phyloP scores from a whole-genome alignment of 495 filamentous ascomycete genomes.

The Copromyces sp. region DNA sequence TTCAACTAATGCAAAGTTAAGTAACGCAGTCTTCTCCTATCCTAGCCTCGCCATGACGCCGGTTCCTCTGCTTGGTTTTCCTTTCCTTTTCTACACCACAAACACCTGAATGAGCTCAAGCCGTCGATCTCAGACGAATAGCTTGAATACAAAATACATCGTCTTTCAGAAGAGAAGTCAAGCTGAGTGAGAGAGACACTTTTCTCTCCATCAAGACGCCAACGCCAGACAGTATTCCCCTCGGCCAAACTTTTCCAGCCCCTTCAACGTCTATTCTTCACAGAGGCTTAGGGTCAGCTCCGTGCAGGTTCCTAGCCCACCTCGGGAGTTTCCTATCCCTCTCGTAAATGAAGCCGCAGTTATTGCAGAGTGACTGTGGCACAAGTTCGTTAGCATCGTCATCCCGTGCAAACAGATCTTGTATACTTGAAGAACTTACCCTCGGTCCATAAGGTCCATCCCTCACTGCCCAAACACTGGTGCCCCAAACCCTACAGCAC shows the following conservation, averaged over 20 bases:
- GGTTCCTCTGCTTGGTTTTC: background rate
- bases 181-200: background rate
- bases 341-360: conserved; percentile 84
- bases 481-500: conserved; percentile 85
- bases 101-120: background rate
- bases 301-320: conserved; percentile 72
- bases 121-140: background rate
- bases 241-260: background rate
- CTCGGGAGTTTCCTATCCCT: conserved; percentile 75
- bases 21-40: background rate
- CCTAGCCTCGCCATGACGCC: background rate
- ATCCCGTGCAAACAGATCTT: background rate
- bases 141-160: background rate
- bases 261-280: background rate
- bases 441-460: conserved; percentile 80
- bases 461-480: conserved; percentile 84
- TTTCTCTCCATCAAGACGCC: background rate
- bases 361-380: conserved; percentile 77
- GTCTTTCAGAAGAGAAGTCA: background rate
- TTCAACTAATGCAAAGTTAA: background rate
- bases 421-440: conserved; percentile 43
- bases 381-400: conserved; percentile 3
- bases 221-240: background rate
- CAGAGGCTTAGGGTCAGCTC: conserved; percentile 24
- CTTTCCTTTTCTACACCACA: background rate